Conservation (phyloP, 164 flowering plant species). For the Piper betle region DNA sequence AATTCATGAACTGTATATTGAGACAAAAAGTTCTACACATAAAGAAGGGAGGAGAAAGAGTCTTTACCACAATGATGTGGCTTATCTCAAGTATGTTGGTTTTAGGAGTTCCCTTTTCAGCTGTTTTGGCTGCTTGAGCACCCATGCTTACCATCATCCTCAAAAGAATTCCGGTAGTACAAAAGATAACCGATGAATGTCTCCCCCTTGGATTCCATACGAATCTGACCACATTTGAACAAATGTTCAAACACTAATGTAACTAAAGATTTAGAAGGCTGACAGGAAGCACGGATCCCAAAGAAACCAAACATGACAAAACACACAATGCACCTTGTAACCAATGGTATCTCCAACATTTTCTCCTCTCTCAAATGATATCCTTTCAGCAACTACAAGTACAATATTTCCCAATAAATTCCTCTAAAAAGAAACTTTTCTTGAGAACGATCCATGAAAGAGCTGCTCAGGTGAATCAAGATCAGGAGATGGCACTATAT, state of each 20-base stretch:
- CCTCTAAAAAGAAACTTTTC: too few relatives aligned
- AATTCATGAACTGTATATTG: neutral
- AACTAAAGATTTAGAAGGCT: neutral
- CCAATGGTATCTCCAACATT: slow-evolving; percentile 72
- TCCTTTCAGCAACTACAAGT: slow-evolving; percentile 80
- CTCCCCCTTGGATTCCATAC: slow-evolving; percentile 81
- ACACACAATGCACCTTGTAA: slow-evolving; percentile 56
- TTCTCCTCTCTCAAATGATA: slow-evolving; percentile 84
- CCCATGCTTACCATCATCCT: slow-evolving; percentile 57
- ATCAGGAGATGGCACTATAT: neutral
- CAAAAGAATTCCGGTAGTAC: slow-evolving; percentile 86
- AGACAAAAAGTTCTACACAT: neutral
- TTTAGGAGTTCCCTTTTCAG: too few relatives aligned
- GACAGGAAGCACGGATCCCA: neutral
- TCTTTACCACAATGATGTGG: slow-evolving; percentile 83
- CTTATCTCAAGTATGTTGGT: slow-evolving; percentile 29
- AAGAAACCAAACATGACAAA: neutral
- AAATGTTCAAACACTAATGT: neutral
- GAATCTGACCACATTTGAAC: slow-evolving; percentile 34
- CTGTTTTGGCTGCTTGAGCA: too few relatives aligned
- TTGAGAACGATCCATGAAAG: neutral
- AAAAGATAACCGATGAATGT: slow-evolving; percentile 75
- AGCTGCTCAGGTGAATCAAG: neutral
- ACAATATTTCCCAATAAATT: neutral
- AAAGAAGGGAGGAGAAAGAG: neutral